A percentile compares a stretch with the other conserved stretches of the same genome.
These are phyloP conservation scores for Pinus albicaulis DNA, from an alignment of 75 land plant genomes.

Conservation along the genomic window DNA sequence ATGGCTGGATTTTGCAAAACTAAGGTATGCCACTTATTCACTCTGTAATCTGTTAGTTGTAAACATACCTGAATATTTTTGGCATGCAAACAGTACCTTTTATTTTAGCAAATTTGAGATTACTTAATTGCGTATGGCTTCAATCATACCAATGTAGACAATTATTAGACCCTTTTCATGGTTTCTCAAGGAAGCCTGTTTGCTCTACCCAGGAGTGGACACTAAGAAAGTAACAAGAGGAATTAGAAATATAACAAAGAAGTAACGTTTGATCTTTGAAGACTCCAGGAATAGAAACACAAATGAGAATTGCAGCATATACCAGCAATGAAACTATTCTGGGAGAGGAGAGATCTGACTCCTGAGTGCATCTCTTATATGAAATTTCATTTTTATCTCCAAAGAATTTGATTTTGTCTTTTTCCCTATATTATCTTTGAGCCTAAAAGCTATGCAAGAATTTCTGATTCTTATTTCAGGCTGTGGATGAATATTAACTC, in stretches of 20 bases:
- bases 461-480: too few relatives aligned
- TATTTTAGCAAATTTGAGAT: background rate
- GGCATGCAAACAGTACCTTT: background rate
- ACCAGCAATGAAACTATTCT: too few relatives aligned
- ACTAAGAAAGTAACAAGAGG: background rate
- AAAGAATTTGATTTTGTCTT: too few relatives aligned
- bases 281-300: background rate
- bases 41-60: background rate
- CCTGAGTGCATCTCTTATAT: too few relatives aligned
- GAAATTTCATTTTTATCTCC: too few relatives aligned
- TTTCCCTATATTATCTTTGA: too few relatives aligned
- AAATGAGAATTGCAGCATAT: background rate
- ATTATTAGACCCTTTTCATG: background rate
- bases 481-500: too few relatives aligned
- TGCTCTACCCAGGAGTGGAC: background rate
- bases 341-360: too few relatives aligned
- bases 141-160: background rate
- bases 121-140: too few relatives aligned
- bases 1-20: slow-evolving; percentile 99
- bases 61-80: background rate
- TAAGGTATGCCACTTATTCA: slow-evolving; percentile 46
- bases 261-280: background rate
- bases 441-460: too few relatives aligned
- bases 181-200: background rate
- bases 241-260: background rate